These are phyloP conservation scores for Galeopsis tetrahit DNA, from an alignment of 257 asterid species.

Conservation along the genomic window DNA sequence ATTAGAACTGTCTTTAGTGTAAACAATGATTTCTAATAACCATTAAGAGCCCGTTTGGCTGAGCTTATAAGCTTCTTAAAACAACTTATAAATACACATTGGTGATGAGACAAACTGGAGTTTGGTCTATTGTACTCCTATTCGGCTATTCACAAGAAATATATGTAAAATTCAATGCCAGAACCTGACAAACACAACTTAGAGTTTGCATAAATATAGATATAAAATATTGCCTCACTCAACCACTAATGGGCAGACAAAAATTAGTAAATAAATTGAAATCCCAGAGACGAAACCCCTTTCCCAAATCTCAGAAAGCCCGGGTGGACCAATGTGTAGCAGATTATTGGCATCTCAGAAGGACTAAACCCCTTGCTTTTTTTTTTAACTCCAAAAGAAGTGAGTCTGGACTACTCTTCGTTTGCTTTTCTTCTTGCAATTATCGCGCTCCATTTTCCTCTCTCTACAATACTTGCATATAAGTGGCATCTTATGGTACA, in stretches of 20 bases:
- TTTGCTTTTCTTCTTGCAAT: slow-evolving; percentile 20
- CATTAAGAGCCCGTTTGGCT: too few species aligned
- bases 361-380: background rate
- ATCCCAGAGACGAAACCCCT: background rate
- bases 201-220: background rate
- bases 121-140: background rate
- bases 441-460: slow-evolving; percentile 19
- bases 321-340: background rate
- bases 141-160: background rate
- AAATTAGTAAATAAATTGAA: too few species aligned
- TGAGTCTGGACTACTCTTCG: background rate
- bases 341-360: background rate
- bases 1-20: too few species aligned
- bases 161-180: background rate
- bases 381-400: background rate
- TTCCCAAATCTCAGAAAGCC: background rate
- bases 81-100: background rate
- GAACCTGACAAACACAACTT: background rate
- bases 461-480: slow-evolving; percentile 22
- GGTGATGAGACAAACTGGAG: background rate
- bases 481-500: slow-evolving; percentile 24
- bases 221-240: background rate
- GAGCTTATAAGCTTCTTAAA: too few species aligned
- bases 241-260: background rate
- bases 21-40: too few species aligned